Evolutionary conservation across 1,284 basidiomycete genomes (phyloP).

Genomic region (Ustilago xerochloae): DNA sequence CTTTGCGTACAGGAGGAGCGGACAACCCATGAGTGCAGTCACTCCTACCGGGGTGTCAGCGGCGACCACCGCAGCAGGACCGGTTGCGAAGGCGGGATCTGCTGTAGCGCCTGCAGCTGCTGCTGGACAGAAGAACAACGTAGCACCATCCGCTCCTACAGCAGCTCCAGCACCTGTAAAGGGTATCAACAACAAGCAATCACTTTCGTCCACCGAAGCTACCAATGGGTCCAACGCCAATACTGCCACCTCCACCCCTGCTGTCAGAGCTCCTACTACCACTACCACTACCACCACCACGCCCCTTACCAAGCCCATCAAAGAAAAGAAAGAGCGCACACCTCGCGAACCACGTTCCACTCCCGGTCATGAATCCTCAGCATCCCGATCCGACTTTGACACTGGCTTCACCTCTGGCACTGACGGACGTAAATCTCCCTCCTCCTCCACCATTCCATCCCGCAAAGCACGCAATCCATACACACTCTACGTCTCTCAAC

Average conservation of each 20-base stretch:
- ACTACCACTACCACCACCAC: not conserved
- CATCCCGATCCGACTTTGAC: conserved; percentile 43
- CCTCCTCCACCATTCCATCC: conserved; percentile 6
- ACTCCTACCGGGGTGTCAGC: conserved; percentile 22
- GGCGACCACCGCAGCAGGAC: conserved; percentile 1
- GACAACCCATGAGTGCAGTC: conserved; percentile 39
- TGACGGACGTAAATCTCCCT: conserved; percentile 35
- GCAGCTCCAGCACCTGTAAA: not conserved
- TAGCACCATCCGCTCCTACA: not conserved
- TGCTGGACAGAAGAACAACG: conserved; percentile 2
- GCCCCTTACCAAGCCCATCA: conserved; percentile 21
- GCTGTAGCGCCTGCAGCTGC: not conserved
- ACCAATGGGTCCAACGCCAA: conserved; percentile 18
- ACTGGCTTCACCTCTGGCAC: conserved; percentile 40
- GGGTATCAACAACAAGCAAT: conserved; percentile 1
- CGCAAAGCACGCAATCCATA: conserved; percentile 35
- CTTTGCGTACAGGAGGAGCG: conserved; percentile 84
- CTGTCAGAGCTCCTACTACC: not conserved
- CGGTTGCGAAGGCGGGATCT: not conserved
- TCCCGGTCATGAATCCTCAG: conserved; percentile 44
- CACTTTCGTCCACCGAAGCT: too few relatives aligned
- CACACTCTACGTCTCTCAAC: conserved; percentile 55
- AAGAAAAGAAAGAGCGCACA: conserved; percentile 37
- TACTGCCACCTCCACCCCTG: too few relatives aligned
- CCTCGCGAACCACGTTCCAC: conserved; percentile 16